Conservation (phyloP, 139 green algal genomes). For the Chlamydomonas sphaeroides region DNA sequence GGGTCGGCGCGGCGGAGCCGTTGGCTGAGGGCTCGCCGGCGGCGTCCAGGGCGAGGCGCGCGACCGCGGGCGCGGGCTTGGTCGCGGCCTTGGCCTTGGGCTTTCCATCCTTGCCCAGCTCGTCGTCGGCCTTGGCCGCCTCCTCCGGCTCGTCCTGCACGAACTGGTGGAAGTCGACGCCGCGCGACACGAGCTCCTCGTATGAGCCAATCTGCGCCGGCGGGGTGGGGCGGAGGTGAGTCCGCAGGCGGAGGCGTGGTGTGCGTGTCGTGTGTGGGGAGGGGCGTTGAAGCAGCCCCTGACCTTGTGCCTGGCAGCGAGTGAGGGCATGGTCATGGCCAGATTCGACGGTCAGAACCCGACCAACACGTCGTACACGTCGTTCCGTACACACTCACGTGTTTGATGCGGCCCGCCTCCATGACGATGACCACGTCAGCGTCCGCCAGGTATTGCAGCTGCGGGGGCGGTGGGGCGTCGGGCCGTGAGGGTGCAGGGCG, state of each 20-base stretch:
- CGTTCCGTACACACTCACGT: constrained; percentile 54
- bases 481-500: no score
- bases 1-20: not conserved
- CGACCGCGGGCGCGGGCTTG: no score
- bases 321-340: no score
- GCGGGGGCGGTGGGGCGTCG: no score
- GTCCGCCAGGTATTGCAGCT: constrained; percentile 86
- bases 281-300: no score
- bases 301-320: no score
- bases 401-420: constrained; percentile 73
- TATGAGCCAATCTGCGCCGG: constrained; percentile 58
- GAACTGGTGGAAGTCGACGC: constrained; percentile 61
- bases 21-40: not conserved
- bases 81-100: not conserved
- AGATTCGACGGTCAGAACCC: no score
- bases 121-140: constrained; percentile 33
- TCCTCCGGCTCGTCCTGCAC: constrained; percentile 27
- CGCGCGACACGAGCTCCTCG: constrained; percentile 53
- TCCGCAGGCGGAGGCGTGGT: no score
- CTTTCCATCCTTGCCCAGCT: constrained; percentile 14
- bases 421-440: constrained; percentile 92
- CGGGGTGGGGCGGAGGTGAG: no score
- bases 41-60: not conserved
- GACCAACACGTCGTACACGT: no score
- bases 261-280: no score